Evolutionary conservation across 306 rosid species (phyloP), one percentile per base, ranked within the genome.

Genomic region (Carpinus viminea): DNA sequence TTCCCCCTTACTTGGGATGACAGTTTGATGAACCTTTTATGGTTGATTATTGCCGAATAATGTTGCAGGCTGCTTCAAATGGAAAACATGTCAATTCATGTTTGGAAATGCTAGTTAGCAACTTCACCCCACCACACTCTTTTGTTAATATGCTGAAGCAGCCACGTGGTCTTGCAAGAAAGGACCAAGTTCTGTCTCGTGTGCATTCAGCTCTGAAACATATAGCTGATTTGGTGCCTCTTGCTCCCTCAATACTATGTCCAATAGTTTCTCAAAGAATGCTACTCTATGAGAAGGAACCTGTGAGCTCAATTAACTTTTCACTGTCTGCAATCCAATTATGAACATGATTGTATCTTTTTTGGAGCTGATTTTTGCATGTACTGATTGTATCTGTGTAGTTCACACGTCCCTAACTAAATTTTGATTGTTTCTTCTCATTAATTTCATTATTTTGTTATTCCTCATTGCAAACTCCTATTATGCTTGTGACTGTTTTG

Each of bases 161-260:
- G 61, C 87, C 83, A 0, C 75, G 75, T 16, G 91, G 89, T 46
- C 74, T 83, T 82, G 75, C 81, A 8, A 82, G 55, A 83, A 95
- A 91, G 83, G 87, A 79, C 75, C 88, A 86, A 79, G 98, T 91
- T 78, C 86, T 92, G 72, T 87, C 98, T 50, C 93, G 93, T 57
- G 91, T 95, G 75, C 98, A 95, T 87, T 83, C 79, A 50, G 91
- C 98, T 62, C 64, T 95, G 59, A 74, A 90, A 81, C 84, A 86
- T 65, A 88, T 92, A 64, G 83, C 97, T 72, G 91, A 88, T 71
- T 73, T 92, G 87, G 90, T 91, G 65, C 97, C 97, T 55, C 92
- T 92, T 85, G 89, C 93, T 48, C 93, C 98, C 43, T 57, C 76
- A 82, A 83, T 86, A 72, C 74, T 89, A 31, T 84, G 85, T 82